These are phyloP conservation scores for Mycena galericulata DNA, from an alignment of 768 basidiomycete genomes.

Conservation along the genomic window DNA sequence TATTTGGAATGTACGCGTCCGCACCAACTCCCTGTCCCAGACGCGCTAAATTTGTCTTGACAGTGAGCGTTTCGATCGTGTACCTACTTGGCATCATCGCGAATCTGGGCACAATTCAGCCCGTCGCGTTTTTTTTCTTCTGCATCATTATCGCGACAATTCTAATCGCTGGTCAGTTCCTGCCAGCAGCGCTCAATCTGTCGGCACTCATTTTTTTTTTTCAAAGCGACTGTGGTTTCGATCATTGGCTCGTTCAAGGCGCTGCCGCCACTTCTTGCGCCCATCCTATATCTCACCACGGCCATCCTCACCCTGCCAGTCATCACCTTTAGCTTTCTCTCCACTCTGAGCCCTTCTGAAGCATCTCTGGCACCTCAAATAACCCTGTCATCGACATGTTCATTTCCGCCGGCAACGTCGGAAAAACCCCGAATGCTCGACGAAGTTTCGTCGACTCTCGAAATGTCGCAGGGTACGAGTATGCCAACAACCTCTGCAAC, in stretches of 20 bases:
- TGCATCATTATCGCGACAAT: conserved; percentile 23
- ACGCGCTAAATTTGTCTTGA: conserved; percentile 5
- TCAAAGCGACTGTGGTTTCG: conserved; percentile 33
- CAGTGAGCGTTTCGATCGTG: conserved; percentile 31
- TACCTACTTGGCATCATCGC: conserved; percentile 29
- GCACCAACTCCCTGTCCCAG: not conserved
- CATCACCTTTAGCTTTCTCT: conserved; percentile 33
- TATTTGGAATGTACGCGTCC: conserved; percentile 29
- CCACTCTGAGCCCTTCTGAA: conserved; percentile 23
- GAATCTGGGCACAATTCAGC: conserved; percentile 11
- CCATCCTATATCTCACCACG: conserved; percentile 31
- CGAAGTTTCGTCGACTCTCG: conserved; percentile 19
- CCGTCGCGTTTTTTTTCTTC: conserved; percentile 25
- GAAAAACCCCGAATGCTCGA: conserved; percentile 29
- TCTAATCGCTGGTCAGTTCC: conserved; percentile 32
- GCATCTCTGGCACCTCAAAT: conserved; percentile 27
- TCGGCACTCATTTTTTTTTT: not conserved
- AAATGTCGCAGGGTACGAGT: conserved; percentile 12
- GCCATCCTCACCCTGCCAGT: conserved; percentile 34
- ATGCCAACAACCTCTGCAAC: conserved; percentile 10
- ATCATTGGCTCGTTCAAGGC: conserved; percentile 32
- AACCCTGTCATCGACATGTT: conserved; percentile 23
- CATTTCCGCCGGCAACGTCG: conserved; percentile 24
- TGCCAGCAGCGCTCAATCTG: not conserved
- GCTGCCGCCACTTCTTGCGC: conserved; percentile 29